Evolutionary conservation across 768 basidiomycete genomes (phyloP).

Genomic region (Pholiota conissans): DNA sequence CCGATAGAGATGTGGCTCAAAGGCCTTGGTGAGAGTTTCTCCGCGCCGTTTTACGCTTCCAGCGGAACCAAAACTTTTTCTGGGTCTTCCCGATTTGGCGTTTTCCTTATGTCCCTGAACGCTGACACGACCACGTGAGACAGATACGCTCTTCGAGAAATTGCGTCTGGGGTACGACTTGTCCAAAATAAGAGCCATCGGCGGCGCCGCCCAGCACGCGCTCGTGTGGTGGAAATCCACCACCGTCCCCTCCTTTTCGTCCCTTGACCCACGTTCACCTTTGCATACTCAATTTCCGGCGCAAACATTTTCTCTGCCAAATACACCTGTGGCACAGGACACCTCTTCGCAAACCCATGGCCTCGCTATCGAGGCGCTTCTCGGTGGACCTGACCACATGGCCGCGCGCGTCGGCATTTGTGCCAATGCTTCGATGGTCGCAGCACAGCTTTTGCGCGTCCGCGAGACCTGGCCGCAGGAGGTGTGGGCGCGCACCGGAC

Average conservation of each 20-base stretch:
- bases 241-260: conserved; percentile 68
- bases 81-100: conserved; percentile 28
- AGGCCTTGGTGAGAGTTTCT: conserved; percentile 62
- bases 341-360: conserved; percentile 82
- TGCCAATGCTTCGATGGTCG: conserved; percentile 66
- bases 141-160: conserved; percentile 78
- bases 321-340: conserved; percentile 75
- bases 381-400: conserved; percentile 80
- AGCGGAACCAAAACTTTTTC: conserved; percentile 65
- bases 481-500: conserved; percentile 76
- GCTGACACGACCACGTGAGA: conserved; percentile 27
- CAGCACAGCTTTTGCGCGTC: conserved; percentile 75
- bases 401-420: conserved; percentile 73
- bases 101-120: conserved; percentile 30
- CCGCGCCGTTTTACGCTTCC: conserved; percentile 21
- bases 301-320: conserved; percentile 68
- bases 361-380: conserved; percentile 68
- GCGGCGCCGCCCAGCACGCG: conserved; percentile 78
- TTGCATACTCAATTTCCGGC: conserved; percentile 69
- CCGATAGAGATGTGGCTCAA: conserved; percentile 93
- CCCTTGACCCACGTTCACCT: conserved; percentile 69
- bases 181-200: conserved; percentile 69
- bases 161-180: conserved; percentile 70
- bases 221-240: conserved; percentile 89
- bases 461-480: conserved; percentile 79